Evolutionary conservation across 805 yeast species (phyloP).

Genomic region (Kurtzmaniella cleridarum): DNA sequence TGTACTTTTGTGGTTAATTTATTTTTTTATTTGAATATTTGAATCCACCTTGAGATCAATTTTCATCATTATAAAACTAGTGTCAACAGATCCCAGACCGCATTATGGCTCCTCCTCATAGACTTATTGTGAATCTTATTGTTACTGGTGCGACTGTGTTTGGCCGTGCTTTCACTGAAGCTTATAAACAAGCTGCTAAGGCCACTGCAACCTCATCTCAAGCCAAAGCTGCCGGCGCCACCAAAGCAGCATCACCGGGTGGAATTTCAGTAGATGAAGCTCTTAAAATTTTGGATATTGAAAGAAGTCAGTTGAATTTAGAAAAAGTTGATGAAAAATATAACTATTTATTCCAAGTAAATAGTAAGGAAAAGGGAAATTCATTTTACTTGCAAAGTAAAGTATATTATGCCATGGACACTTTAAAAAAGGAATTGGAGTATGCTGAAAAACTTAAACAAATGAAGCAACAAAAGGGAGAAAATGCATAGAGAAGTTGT

Average conservation of each 20-base stretch:
- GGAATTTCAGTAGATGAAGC: slow-evolving; percentile 90
- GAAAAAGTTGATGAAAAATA: slow-evolving; percentile 67
- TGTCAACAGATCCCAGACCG: slow-evolving; percentile 1
- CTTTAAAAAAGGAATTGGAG: slow-evolving; percentile 74
- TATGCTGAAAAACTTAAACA: slow-evolving; percentile 43
- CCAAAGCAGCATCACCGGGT: slow-evolving; percentile 51
- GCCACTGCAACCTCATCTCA: slow-evolving; percentile 73
- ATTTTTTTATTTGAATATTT: not conserved
- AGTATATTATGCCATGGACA: slow-evolving; percentile 90
- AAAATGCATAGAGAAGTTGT: too few species aligned
- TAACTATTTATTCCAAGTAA: slow-evolving; percentile 78
- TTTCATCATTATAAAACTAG: not conserved
- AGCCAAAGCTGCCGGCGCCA: slow-evolving; percentile 31
- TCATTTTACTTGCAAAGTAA: slow-evolving; percentile 91
- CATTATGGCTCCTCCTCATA: slow-evolving; percentile 54
- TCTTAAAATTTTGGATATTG: slow-evolving; percentile 81
- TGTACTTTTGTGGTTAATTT: not conserved
- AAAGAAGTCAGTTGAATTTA: slow-evolving; percentile 45
- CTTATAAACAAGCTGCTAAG: slow-evolving; percentile 93
- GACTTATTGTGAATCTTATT: slow-evolving; percentile 82
- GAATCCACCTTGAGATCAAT: not conserved
- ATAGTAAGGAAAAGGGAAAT: slow-evolving; percentile 93
- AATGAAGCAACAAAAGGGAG: slow-evolving; percentile 12
- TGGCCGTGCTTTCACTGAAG: slow-evolving; percentile 94
- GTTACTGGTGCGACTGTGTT: slow-evolving; percentile 94